Evolutionary conservation across 1,284 basidiomycete genomes (phyloP).

Genomic region (Leccinum variabile): DNA sequence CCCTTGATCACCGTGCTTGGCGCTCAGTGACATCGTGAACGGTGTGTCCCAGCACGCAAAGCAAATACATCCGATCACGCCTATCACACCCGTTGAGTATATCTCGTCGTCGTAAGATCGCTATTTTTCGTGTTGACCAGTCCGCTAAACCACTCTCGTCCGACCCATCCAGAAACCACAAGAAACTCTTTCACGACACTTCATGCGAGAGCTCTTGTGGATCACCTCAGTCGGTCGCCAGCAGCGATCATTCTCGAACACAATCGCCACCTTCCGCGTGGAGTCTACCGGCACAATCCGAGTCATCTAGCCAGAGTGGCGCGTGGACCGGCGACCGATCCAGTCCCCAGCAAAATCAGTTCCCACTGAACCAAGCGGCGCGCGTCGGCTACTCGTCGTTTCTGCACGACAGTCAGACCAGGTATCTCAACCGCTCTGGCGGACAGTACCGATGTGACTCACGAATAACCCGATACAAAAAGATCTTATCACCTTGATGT

Average conservation of each 20-base stretch:
- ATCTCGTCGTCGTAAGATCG: slow-evolving; percentile 29
- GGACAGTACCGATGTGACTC: slow-evolving; percentile 17
- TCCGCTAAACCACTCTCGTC: slow-evolving; percentile 16
- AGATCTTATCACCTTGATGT: slow-evolving; percentile 69
- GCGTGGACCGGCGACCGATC: slow-evolving; percentile 32
- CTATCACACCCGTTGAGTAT: slow-evolving; percentile 38
- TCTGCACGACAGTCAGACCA: slow-evolving; percentile 49
- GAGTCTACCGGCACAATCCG: slow-evolving; percentile 31
- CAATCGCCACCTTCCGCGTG: slow-evolving; percentile 37
- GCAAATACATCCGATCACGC: slow-evolving; percentile 38
- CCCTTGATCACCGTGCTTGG: slow-evolving; percentile 5
- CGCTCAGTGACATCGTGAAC: slow-evolving; percentile 17
- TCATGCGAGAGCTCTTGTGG: slow-evolving; percentile 34
- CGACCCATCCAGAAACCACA: slow-evolving; percentile 31
- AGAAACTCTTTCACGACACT: slow-evolving; percentile 34
- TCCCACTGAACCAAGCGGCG: slow-evolving; percentile 40
- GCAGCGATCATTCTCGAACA: slow-evolving; percentile 37
- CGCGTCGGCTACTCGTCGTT: slow-evolving; percentile 57
- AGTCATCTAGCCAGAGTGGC: slow-evolving; percentile 29
- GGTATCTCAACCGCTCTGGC: slow-evolving; percentile 38
- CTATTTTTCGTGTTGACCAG: slow-evolving; percentile 9
- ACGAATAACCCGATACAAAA: slow-evolving; percentile 40
- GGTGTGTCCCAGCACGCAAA: slow-evolving; percentile 23
- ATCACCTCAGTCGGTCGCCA: slow-evolving; percentile 33
- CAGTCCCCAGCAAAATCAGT: slow-evolving; percentile 37